Conservation (phyloP, 2,329 filamentous ascomycete genomes). For the Sporothrix phasma region DNA sequence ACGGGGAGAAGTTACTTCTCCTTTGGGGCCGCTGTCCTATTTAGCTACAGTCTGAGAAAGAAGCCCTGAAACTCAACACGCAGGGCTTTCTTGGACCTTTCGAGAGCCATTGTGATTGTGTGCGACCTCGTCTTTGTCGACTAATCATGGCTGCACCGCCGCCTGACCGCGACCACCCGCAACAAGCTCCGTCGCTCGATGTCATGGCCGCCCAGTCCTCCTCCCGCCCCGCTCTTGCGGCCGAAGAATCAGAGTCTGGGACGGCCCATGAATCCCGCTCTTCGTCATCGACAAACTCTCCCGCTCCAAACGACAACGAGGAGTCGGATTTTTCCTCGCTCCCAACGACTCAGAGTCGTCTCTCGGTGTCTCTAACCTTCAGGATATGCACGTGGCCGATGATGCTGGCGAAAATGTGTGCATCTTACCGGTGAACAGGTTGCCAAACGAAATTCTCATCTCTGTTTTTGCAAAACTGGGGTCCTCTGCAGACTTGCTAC, state of each 20-base stretch:
- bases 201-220: slow-evolving; percentile 19
- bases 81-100: no score
- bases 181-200: slow-evolving; percentile 19
- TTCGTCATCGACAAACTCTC: slow-evolving; percentile 64
- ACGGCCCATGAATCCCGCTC: slow-evolving; percentile 43
- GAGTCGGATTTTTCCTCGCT: slow-evolving; percentile 88
- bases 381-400: slow-evolving; percentile 60
- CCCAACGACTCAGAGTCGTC: slow-evolving; percentile 93
- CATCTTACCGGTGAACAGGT: slow-evolving; percentile 66
- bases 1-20: background rate
- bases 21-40: background rate
- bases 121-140: background rate
- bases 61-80: background rate
- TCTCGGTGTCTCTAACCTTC: slow-evolving; percentile 67
- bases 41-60: background rate
- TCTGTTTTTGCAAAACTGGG: slow-evolving; percentile 79
- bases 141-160: slow-evolving; percentile 13
- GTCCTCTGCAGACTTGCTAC: slow-evolving; percentile 64
- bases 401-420: slow-evolving; percentile 37
- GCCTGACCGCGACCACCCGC: background rate
- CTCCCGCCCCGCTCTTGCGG: slow-evolving; percentile 19
- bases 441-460: slow-evolving; percentile 93
- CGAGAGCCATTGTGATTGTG: background rate
- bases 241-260: slow-evolving; percentile 26
- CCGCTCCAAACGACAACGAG: slow-evolving; percentile 67